Conservation (phyloP, 495 filamentous ascomycete species). For the Penicillium daleae region DNA sequence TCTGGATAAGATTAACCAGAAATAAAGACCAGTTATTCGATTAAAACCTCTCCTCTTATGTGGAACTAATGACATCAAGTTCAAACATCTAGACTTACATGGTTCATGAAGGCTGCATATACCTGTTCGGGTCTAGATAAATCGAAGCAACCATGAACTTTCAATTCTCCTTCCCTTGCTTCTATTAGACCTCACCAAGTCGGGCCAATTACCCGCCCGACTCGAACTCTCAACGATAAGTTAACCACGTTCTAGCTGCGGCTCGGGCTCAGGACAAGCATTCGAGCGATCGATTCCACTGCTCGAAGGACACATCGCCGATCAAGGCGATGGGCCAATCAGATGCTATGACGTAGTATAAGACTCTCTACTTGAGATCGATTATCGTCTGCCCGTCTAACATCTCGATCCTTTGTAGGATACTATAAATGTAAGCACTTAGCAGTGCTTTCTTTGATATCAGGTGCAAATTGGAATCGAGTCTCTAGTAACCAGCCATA, state of each 20-base stretch:
- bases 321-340: background rate
- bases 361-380: background rate
- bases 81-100: too few species aligned
- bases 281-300: background rate
- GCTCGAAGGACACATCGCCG: background rate
- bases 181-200: background rate
- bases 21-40: too few species aligned
- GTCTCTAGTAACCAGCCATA: background rate
- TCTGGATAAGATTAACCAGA: too few species aligned
- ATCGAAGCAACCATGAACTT: too few species aligned
- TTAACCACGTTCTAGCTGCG: background rate
- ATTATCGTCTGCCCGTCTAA: background rate
- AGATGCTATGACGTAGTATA: background rate
- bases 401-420: background rate
- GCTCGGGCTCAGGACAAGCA: slow-evolving; percentile 2
- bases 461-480: background rate
- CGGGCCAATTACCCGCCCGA: background rate
- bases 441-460: background rate
- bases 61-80: too few species aligned
- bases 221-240: background rate
- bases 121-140: too few species aligned
- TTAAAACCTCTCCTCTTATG: too few species aligned
- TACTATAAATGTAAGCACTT: background rate
- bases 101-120: too few species aligned
- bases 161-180: too few species aligned